These are phyloP conservation scores for Heteromeles arbutifolia DNA, from an alignment of 306 rosid species.

Conservation along the genomic window DNA sequence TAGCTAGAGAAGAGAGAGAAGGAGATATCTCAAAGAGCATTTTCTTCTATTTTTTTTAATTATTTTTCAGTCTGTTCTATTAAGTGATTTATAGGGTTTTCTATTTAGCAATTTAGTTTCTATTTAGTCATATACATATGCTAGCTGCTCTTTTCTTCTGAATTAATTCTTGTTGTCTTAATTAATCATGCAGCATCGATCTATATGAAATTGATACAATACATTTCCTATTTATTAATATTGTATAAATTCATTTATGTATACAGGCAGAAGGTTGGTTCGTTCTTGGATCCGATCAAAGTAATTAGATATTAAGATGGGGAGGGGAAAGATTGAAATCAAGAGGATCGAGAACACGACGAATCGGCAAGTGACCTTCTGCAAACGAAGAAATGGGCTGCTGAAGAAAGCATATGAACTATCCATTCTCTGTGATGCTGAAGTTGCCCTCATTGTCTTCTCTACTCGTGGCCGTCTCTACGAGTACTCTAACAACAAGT, in stretches of 20 bases:
- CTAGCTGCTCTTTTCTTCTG: too few relatives aligned
- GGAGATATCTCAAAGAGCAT: neutral
- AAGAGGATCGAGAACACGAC: conserved; percentile 92
- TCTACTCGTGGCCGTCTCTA: conserved; percentile 89
- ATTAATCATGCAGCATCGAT: neutral
- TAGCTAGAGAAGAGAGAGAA: too few relatives aligned
- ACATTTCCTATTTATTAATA: too few relatives aligned
- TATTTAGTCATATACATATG: too few relatives aligned
- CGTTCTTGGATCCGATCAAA: neutral
- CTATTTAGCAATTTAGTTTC: neutral
- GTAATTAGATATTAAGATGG: conserved; percentile 41
- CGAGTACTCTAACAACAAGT: conserved; percentile 85
- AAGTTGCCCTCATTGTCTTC: conserved; percentile 85
- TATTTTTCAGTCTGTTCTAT: neutral
- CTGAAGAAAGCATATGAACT: conserved; percentile 88
- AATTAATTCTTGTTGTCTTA: too few relatives aligned
- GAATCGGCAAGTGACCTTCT: conserved; percentile 84
- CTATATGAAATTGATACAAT: neutral
- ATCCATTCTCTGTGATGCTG: conserved; percentile 92
- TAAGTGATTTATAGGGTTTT: neutral
- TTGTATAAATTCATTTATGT: neutral
- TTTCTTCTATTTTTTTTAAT: neutral
- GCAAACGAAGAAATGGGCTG: conserved; percentile 90
- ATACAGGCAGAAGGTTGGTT: neutral
- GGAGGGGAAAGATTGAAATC: conserved; percentile 92